These are phyloP conservation scores for Ceratobasidium sp. DNA, from an alignment of 1,284 basidiomycete genomes.

Conservation along the genomic window DNA sequence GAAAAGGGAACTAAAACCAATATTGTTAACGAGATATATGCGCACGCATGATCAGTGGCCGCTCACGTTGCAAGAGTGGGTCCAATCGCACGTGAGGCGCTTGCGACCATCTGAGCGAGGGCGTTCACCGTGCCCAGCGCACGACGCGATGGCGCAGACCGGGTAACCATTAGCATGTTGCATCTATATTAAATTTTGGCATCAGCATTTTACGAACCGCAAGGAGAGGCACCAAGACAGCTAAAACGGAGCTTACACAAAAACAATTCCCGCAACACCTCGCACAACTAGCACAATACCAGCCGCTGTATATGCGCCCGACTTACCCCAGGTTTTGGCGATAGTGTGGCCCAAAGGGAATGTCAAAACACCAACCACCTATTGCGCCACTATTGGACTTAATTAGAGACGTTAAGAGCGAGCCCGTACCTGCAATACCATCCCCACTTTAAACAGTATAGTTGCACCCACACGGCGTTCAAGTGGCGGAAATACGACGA, in stretches of 20 bases:
- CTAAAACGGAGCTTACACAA: conserved; percentile 22
- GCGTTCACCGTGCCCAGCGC: conserved; percentile 53
- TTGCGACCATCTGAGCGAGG: conserved; percentile 52
- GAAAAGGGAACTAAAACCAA: conserved; percentile 41
- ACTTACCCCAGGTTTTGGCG: background rate
- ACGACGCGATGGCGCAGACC: conserved; percentile 50
- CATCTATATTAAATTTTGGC: conserved; percentile 44
- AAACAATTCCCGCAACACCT: conserved; percentile 48
- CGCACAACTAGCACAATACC: conserved; percentile 50
- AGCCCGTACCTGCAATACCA: conserved; percentile 52
- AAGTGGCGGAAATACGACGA: conserved; percentile 55
- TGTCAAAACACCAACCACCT: conserved; percentile 17
- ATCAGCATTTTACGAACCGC: too few relatives aligned
- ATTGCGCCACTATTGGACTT: background rate
- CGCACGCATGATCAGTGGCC: background rate
- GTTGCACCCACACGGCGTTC: conserved; percentile 54
- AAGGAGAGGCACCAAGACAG: background rate
- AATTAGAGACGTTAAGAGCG: background rate
- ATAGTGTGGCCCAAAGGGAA: conserved; percentile 24
- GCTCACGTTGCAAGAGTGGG: conserved; percentile 45
- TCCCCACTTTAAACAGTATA: conserved; percentile 52
- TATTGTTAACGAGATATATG: background rate
- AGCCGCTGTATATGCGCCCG: conserved; percentile 43
- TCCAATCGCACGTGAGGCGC: conserved; percentile 35
- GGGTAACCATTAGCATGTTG: conserved; percentile 53